phyloP scores from a whole-genome alignment of 768 basidiomycete genomes.

The Lactarius hatsudake region DNA sequence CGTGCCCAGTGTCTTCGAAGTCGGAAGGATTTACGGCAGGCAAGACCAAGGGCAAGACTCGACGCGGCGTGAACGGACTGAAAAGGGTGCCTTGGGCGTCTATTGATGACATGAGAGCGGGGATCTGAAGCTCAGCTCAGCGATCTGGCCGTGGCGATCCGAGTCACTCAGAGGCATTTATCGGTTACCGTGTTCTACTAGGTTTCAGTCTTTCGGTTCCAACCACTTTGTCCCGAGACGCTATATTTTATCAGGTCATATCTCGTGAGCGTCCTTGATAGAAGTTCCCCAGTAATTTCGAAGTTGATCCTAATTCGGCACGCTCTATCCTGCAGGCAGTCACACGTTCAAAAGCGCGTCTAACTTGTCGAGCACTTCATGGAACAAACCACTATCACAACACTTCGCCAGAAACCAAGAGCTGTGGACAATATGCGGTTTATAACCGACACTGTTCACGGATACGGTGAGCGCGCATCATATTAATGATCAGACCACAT shows the following conservation, averaged over 20 bases:
- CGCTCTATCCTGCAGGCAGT: slow-evolving; percentile 14
- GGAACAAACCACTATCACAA: neutral
- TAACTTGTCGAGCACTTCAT: slow-evolving; percentile 3
- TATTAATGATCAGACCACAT: neutral
- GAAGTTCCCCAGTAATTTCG: slow-evolving; percentile 2
- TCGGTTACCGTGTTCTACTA: neutral
- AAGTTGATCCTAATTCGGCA: slow-evolving; percentile 11
- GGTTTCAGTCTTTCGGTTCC: neutral
- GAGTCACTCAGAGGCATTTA: neutral
- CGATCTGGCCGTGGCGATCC: slow-evolving; percentile 1
- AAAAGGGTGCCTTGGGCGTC: neutral
- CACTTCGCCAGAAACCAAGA: neutral
- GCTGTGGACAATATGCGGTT: slow-evolving; percentile 14
- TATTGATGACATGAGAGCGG: slow-evolving; percentile 5
- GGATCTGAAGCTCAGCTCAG: slow-evolving; percentile 10
- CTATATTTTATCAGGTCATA: neutral
- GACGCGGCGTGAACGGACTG: neutral
- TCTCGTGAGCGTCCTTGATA: neutral
- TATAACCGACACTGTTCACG: slow-evolving; percentile 19
- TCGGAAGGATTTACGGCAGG: neutral
- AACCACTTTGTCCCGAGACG: neutral
- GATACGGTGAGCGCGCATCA: slow-evolving; percentile 11
- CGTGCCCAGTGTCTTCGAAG: neutral
- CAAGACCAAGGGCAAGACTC: neutral
- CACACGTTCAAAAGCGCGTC: slow-evolving; percentile 8